Base-by-base conservation (phyloP, 371 early-diverging fungal species). In the Capillidium heterosporum region DNA sequence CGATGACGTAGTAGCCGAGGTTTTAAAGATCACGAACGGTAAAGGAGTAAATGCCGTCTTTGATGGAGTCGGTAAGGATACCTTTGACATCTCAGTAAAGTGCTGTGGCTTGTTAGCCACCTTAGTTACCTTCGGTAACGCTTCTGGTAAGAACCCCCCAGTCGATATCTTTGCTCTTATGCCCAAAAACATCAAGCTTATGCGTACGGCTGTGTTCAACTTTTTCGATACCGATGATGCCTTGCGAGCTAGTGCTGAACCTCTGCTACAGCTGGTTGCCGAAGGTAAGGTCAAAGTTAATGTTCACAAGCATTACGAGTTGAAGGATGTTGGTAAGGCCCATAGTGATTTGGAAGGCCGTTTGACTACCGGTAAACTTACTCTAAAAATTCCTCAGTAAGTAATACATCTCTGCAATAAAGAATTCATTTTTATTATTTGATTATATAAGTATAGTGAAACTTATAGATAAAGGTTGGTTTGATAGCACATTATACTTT, bases 51-150 rank as follows among this genome's bases (percentile, higher is more conserved):
- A 89, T 41, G 92, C 78, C 17, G 91, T 90, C 21, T 82, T 77
- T 61, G 96, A 95, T 65, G 90, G 93, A 44, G 89, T 95, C 17
- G 96, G 96, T 26, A 85, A 84, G 58, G 66, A 77, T 5, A 91
- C 94, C 0, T 95, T 84, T 65, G 86, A 89, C 35, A 71, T 63
- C 1, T 82, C 83, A 8, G 63, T 92, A 28, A 74, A 75, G 23
- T 77, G 72, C 28, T 65, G 85, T 17, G 75, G 81, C n/a, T 74
- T 80, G 17, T 68, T 85, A 15, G 96, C 94, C 32, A 75, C 77
- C 1, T 49, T 93, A 62, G 72, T 91, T 48, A 82, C 82, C n/a
- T 95, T 91, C 69, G 96, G 96, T 42, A 92, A 92, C 61, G 88
- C 93, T 1, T 84, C 86, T 32, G 95, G 96, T 11, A 72, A 75